Conservation (phyloP, 306 rosid species). For the Carpinus fangiana region DNA sequence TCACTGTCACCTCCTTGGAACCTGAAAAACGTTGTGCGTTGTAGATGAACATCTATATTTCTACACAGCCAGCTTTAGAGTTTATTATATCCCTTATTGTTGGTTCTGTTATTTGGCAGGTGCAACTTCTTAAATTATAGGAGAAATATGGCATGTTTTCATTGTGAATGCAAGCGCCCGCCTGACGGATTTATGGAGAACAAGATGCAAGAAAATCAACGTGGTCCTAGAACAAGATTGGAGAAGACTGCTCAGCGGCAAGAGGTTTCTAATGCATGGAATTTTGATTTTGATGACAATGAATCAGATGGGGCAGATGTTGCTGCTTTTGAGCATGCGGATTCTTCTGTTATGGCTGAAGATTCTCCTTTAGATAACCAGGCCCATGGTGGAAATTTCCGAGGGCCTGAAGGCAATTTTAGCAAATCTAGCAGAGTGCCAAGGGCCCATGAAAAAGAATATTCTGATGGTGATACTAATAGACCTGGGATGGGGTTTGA, state of each 20-base stretch:
- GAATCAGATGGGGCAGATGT: constrained; percentile 99
- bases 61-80: constrained; percentile 13
- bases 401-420: constrained; percentile 45
- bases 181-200: constrained; percentile 71
- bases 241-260: constrained; percentile 49
- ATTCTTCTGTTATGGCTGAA: constrained; percentile 54
- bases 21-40: background rate
- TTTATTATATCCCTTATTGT: constrained; percentile 19
- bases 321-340: constrained; percentile 95
- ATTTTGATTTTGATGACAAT: constrained; percentile 92
- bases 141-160: constrained; percentile 88
- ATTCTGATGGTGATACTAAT: constrained; percentile 41
- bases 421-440: constrained; percentile 40
- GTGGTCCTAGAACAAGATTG: constrained; percentile 44
- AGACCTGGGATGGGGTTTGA: constrained; percentile 77
- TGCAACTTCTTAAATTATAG: constrained; percentile 97
- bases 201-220: constrained; percentile 57
- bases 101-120: constrained; percentile 52
- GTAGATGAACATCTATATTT: background rate
- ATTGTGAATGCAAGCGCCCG: constrained; percentile 97
- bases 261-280: constrained; percentile 92
- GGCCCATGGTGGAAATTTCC: constrained; percentile 45
- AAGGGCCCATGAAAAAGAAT: constrained; percentile 49
- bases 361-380: constrained; percentile 43
- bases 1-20: background rate